These are phyloP conservation scores for Lentinula edodes DNA, from an alignment of 768 basidiomycete genomes.

Conservation along the genomic window DNA sequence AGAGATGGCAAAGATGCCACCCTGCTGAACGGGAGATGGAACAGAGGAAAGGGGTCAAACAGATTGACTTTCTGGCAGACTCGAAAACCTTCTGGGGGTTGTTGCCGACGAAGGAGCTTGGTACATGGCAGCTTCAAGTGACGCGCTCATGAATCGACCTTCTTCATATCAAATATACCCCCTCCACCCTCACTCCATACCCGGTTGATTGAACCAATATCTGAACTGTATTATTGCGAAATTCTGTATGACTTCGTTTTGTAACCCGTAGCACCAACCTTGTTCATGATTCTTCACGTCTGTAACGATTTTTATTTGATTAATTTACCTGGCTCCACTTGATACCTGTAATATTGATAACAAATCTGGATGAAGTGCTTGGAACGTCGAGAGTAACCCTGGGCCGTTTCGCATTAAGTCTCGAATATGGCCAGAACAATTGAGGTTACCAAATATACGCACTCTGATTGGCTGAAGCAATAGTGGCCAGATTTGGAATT, in stretches of 20 bases:
- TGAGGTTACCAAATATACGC: neutral
- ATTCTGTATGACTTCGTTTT: neutral
- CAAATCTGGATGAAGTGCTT: neutral
- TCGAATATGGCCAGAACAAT: neutral
- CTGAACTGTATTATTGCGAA: neutral
- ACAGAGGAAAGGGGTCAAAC: constrained; percentile 31
- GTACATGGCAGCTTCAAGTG: constrained; percentile 24
- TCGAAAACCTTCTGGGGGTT: constrained; percentile 25
- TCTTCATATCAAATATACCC: constrained; percentile 13
- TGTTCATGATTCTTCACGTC: neutral
- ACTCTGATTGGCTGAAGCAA: constrained; percentile 4
- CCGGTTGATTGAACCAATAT: neutral
- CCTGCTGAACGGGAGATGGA: constrained; percentile 12
- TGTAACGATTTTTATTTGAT: neutral
- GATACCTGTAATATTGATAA: neutral
- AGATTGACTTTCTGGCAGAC: constrained; percentile 31
- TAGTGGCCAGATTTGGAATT: neutral
- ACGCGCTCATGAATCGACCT: constrained; percentile 7
- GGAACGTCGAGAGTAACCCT: neutral
- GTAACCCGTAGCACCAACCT: neutral
- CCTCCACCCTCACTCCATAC: neutral
- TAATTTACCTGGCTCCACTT: neutral
- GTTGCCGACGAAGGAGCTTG: constrained; percentile 16
- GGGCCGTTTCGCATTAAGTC: neutral
- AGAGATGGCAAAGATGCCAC: constrained; percentile 9